Evolutionary conservation across 805 yeast genomes (phyloP).

Genomic region (Wickerhamiella cacticola): DNA sequence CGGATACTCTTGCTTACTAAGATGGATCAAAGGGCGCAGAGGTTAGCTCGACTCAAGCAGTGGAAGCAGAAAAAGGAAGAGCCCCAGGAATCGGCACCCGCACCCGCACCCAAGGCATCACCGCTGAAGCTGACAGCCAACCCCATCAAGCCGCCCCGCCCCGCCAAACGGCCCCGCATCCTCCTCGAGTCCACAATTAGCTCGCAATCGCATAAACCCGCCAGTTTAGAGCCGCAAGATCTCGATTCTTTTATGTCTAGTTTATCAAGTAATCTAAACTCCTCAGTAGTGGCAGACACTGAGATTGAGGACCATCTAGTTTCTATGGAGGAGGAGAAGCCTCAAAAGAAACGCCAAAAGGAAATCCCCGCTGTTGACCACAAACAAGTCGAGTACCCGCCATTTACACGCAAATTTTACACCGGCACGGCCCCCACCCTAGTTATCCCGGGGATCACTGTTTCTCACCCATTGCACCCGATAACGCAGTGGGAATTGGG

Average conservation of each 20-base stretch:
- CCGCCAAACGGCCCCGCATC: background rate
- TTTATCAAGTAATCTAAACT: background rate
- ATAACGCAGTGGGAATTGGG: conserved; percentile 65
- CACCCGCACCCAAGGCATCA: too few species aligned
- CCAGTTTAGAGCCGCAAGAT: background rate
- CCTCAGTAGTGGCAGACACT: background rate
- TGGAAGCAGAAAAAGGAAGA: background rate
- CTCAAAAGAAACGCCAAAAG: background rate
- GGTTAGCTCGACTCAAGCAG: background rate
- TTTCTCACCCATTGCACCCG: conserved; percentile 2
- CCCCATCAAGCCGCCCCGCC: background rate
- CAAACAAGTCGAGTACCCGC: conserved; percentile 33
- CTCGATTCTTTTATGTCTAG: conserved; percentile 1
- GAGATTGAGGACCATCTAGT: background rate
- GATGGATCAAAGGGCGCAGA: background rate
- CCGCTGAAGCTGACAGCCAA: background rate
- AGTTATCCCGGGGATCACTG: background rate
- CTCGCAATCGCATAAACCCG: background rate
- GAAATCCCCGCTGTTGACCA: conserved; percentile 38
- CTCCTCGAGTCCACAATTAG: background rate
- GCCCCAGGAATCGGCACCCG: too few species aligned
- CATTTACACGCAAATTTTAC: conserved; percentile 12
- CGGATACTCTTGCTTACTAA: too few species aligned
- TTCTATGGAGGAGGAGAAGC: background rate
- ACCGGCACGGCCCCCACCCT: background rate